These are phyloP conservation scores for Solanum infundibuliforme DNA, from an alignment of 257 asterid species.

Conservation along the genomic window DNA sequence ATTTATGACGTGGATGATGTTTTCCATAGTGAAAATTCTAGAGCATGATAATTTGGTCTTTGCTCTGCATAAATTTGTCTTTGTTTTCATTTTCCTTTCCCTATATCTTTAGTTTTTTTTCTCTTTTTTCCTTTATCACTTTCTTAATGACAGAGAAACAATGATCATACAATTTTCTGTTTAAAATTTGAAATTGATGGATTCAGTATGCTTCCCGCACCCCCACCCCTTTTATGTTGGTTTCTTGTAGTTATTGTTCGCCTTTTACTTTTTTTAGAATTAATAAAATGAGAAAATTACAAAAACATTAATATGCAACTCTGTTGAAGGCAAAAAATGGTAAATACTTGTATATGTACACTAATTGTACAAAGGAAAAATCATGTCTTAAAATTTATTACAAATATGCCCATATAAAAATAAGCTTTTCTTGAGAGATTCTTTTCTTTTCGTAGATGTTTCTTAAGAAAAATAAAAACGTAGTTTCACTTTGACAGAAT, in stretches of 20 bases:
- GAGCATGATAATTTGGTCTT: not conserved
- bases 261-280: not conserved
- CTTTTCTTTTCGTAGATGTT: not conserved
- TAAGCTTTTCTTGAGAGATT: not conserved
- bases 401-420: not conserved
- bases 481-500: not conserved
- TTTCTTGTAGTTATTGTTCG: not conserved
- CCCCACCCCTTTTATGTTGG: not conserved
- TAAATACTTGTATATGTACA: not conserved
- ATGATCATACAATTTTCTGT: not conserved
- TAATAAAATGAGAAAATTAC: not conserved
- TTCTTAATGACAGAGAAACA: not conserved
- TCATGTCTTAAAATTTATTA: not conserved
- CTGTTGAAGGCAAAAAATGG: not conserved
- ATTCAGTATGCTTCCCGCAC: not conserved
- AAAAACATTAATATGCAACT: not conserved
- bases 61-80: not conserved
- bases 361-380: not conserved
- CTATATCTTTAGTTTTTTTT: not conserved
- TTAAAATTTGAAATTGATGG: not conserved
- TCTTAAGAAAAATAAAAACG: not conserved
- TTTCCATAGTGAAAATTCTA: not conserved
- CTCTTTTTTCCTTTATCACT: not conserved
- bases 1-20: not conserved
- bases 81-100: not conserved